These are phyloP conservation scores for Pulveroboletus sp. DNA, from an alignment of 768 basidiomycete species.

Conservation along the genomic window DNA sequence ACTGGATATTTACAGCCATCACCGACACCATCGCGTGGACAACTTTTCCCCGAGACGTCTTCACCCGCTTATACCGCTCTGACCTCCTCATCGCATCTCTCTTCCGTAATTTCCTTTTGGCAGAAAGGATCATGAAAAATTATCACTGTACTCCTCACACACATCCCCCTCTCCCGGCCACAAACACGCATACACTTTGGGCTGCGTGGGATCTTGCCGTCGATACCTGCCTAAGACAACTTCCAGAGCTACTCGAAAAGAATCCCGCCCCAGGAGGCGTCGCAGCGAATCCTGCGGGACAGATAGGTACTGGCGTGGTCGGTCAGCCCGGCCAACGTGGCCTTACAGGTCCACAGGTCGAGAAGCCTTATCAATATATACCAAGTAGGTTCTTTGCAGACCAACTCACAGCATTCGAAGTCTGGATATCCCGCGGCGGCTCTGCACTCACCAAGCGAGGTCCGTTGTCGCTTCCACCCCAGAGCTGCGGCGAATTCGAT, in stretches of 20 bases:
- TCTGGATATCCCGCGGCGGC: constrained; percentile 95
- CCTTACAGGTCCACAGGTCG: constrained; percentile 21
- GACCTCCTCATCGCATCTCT: constrained; percentile 94
- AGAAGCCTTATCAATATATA: constrained; percentile 66
- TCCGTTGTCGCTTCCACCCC: constrained; percentile 64
- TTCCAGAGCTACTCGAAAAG: constrained; percentile 73
- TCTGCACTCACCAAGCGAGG: constrained; percentile 77
- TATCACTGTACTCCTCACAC: constrained; percentile 97
- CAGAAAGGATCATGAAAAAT: constrained; percentile 96
- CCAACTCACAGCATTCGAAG: constrained; percentile 94
- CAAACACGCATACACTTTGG: constrained; percentile 97
- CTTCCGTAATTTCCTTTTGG: constrained; percentile 95
- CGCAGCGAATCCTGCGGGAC: constrained; percentile 21
- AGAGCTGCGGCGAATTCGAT: constrained; percentile 34
- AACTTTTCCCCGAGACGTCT: constrained; percentile 88
- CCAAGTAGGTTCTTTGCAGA: constrained; percentile 94
- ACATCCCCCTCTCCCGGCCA: constrained; percentile 84
- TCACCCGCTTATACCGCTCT: constrained; percentile 90
- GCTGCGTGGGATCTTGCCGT: constrained; percentile 97
- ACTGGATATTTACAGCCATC: constrained; percentile 99
- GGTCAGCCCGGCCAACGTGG: constrained; percentile 20
- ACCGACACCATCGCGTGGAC: constrained; percentile 99
- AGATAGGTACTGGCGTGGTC: constrained; percentile 2
- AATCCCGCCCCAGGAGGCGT: constrained; percentile 21
- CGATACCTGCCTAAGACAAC: constrained; percentile 87